phyloP scores from a whole-genome alignment of 2,329 filamentous ascomycete species.

The Peltaster fructicola region DNA sequence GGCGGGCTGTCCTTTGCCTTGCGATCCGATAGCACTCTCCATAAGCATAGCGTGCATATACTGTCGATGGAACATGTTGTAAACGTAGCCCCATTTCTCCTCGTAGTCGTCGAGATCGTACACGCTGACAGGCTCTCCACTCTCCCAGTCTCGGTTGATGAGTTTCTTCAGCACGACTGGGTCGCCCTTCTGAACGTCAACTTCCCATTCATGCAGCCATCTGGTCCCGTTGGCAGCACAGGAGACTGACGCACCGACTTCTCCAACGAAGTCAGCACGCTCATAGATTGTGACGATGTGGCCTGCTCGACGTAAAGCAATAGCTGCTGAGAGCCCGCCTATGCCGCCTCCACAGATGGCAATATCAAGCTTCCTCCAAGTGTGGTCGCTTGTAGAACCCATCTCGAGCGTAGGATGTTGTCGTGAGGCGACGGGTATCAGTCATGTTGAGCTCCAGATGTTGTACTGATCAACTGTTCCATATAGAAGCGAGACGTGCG shows the following conservation, averaged over 20 bases:
- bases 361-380: slow-evolving; percentile 15
- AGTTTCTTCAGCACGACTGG: slow-evolving; percentile 48
- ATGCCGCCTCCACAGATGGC: slow-evolving; percentile 34
- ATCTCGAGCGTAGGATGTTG: too few relatives aligned
- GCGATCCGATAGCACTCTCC: slow-evolving; percentile 34
- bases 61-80: slow-evolving; percentile 54
- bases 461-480: too few relatives aligned
- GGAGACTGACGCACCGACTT: slow-evolving; percentile 49
- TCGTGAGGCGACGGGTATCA: too few relatives aligned
- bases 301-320: slow-evolving; percentile 35
- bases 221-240: slow-evolving; percentile 54
- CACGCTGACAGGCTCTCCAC: slow-evolving; percentile 46
- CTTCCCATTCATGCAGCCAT: slow-evolving; percentile 51
- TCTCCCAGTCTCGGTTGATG: slow-evolving; percentile 54
- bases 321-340: slow-evolving; percentile 34
- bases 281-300: slow-evolving; percentile 45
- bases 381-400: too few relatives aligned
- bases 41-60: slow-evolving; percentile 52
- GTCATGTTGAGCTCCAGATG: too few relatives aligned
- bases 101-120: slow-evolving; percentile 49
- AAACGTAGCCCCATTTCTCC: slow-evolving; percentile 44
- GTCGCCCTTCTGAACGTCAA: slow-evolving; percentile 46
- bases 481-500: too few relatives aligned
- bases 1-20: slow-evolving; percentile 36
- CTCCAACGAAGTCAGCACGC: slow-evolving; percentile 45